Evolutionary conservation across 2,329 filamentous ascomycete species (phyloP), one percentile per base, ranked within the genome.

Genomic region (Curvularia sp.): DNA sequence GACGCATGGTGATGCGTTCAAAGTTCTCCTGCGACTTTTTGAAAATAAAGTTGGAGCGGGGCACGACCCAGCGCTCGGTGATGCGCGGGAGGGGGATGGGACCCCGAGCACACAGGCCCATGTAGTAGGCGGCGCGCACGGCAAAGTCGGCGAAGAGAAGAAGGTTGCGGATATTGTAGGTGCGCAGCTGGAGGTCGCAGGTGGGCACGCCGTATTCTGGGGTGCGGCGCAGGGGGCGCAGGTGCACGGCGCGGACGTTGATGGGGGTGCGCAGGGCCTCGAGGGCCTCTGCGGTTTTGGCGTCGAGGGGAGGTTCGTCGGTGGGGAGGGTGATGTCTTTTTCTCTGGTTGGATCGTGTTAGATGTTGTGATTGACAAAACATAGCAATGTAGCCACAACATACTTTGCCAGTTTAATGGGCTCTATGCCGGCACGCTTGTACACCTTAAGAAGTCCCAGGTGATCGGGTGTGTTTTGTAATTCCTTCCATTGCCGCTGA

Each of bases 1-100:
- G 84, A 54, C 93, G 86, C 70, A 93, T 79, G 1, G 95, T 99
- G 60, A 95, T 89, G 54, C 95, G 86, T 81, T 98, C 94, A 73
- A 96, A 99, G 79, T 99, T 99, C 81, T 99, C 95, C 79, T 99
- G 93, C 38, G 88, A 89, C 81, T 99, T 99, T 81, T 98, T 99
- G 83, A 92, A 91, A 66, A 97, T 92, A 82, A 99, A 99, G 77
- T 91, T 90, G 72, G 87, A 87, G 71, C 88, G 86, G 9, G 93
- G 92, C 1, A 98, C 93, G 0, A 95, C 98, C 95, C 95, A 99
- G 70, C 93, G 87, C 82, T 99, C 92, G 15, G 86, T 90, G 64
- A 94, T 92, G 57, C 89, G 88, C 1, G 95, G 95, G 18, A 99
- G 82, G 10, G 94, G 92, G 5, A 95, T 83, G 5, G 95, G 93